A percentile compares a stretch with the other conserved stretches of the same genome.
Conservation (phyloP, 164 flowering plant species). For the Cinnamomum micranthum region DNA sequence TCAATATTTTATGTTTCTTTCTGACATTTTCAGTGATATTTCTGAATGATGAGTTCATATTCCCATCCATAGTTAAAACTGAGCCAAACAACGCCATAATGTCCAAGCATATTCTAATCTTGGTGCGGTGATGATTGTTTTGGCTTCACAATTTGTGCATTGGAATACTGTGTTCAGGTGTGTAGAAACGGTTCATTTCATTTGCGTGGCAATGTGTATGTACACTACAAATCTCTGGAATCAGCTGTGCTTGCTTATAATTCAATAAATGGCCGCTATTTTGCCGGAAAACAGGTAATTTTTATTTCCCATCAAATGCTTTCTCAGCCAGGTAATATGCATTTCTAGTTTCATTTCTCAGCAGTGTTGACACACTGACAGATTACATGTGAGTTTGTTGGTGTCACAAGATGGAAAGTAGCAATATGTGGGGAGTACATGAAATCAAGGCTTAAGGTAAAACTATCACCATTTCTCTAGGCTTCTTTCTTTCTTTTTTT, state of each 20-base stretch:
- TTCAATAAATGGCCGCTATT: conserved; percentile 76
- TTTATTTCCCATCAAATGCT: conserved; percentile 1
- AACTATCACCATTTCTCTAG: not conserved
- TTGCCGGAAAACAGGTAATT: conserved; percentile 93
- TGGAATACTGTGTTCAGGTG: conserved; percentile 46
- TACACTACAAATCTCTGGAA: conserved; percentile 77
- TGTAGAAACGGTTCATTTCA: conserved; percentile 88
- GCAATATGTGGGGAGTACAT: conserved; percentile 97
- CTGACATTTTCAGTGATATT: too few relatives aligned
- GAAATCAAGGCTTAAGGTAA: conserved; percentile 79
- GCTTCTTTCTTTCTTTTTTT: not conserved
- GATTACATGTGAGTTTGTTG: conserved; percentile 80
- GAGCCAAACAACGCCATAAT: not conserved
- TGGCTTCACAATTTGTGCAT: not conserved
- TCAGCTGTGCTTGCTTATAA: conserved; percentile 72
- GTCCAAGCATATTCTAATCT: not conserved
- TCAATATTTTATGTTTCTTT: too few relatives aligned
- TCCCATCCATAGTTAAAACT: too few relatives aligned
- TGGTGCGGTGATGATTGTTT: not conserved
- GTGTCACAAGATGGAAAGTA: conserved; percentile 83
- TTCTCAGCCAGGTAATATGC: conserved; percentile 46
- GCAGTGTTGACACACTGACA: conserved; percentile 18
- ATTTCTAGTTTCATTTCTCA: not conserved
- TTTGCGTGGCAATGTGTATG: conserved; percentile 95
- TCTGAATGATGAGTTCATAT: too few relatives aligned